Conservation (phyloP, 164 flowering plant genomes). For the Santalum album region DNA sequence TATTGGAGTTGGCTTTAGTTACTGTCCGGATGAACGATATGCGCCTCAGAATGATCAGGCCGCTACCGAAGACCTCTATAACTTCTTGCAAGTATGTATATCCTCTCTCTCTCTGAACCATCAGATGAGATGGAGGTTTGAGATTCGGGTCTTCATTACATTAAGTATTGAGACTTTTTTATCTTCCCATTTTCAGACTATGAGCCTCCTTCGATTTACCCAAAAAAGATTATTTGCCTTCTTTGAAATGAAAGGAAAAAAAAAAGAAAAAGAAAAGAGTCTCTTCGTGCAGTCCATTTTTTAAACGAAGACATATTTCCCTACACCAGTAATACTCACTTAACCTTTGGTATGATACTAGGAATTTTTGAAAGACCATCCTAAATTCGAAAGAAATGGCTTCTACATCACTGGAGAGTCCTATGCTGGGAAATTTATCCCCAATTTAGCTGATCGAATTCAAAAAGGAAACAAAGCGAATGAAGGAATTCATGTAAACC, state of each 20-base stretch:
- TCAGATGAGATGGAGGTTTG: no score
- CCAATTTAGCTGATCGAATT: background rate
- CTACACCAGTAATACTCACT: background rate
- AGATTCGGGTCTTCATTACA: no score
- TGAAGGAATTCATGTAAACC: slow-evolving; percentile 63
- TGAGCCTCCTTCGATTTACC: no score
- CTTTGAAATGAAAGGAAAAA: no score
- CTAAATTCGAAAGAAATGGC: background rate
- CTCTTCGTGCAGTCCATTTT: background rate
- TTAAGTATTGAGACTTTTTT: background rate
- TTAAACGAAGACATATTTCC: background rate
- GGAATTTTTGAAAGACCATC: background rate
- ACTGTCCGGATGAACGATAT: background rate
- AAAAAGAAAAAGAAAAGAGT: no score
- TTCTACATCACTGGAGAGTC: background rate
- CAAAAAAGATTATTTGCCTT: no score
- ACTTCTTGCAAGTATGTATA: background rate
- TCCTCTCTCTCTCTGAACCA: background rate
- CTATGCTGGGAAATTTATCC: background rate
- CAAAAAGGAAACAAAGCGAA: slow-evolving; percentile 56
- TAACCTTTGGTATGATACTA: background rate
- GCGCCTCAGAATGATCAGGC: background rate
- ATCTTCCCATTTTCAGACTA: no score
- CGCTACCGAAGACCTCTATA: background rate
- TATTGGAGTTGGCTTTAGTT: background rate